Percentiles rank a stretch among this genome's conserved stretches.
Conservation (phyloP, 2,329 filamentous ascomycete species). For the Bipolaris cookei region DNA sequence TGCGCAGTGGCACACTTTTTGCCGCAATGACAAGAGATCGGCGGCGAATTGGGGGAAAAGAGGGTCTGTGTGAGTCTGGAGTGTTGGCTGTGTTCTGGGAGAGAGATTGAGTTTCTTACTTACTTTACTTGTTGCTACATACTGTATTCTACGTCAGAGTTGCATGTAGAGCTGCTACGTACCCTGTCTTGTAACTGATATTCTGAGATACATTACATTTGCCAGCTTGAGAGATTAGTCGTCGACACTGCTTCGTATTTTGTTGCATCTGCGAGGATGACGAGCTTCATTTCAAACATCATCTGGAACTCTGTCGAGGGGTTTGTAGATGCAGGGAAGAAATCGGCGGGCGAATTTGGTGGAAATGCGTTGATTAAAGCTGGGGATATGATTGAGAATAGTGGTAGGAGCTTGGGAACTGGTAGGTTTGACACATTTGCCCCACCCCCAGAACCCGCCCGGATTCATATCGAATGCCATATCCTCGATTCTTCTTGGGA, state of each 20-base stretch:
- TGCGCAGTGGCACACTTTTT: constrained; percentile 22
- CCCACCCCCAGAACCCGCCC: no score
- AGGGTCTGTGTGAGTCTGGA: neutral
- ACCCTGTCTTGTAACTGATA: no score
- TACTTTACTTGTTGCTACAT: no score
- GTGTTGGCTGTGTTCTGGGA: neutral
- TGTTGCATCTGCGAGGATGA: constrained; percentile 21
- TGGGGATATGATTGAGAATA: constrained; percentile 47
- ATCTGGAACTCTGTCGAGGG: constrained; percentile 48
- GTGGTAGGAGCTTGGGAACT: constrained; percentile 41
- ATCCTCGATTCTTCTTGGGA: neutral
- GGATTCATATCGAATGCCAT: neutral
- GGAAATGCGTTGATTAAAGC: constrained; percentile 49
- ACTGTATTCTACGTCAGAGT: no score
- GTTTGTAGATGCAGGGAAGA: constrained; percentile 47
- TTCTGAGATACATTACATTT: no score
- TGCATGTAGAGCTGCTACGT: no score
- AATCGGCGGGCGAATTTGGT: constrained; percentile 47
- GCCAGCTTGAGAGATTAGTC: neutral
- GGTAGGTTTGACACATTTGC: constrained; percentile 25
- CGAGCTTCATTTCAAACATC: constrained; percentile 47
- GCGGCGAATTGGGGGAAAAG: neutral
- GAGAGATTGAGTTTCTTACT: no score
- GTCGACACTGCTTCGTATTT: no score
- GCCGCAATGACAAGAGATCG: neutral